phyloP scores from a whole-genome alignment of 805 yeast species.

The Sungouiella blattae region DNA sequence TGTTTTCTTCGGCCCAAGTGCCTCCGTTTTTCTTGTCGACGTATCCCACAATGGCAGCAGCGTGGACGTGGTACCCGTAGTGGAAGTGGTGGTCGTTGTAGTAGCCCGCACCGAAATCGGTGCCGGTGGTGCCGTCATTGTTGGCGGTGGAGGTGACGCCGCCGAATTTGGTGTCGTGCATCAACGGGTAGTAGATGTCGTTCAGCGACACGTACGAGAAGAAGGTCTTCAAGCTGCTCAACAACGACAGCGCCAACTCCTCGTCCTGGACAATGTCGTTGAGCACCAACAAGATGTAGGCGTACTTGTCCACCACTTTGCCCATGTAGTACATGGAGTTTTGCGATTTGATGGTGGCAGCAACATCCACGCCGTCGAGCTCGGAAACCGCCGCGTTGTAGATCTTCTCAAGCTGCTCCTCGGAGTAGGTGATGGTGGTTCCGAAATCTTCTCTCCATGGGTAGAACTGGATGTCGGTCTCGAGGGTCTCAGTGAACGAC shows the following conservation, averaged over 20 bases:
- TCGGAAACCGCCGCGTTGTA: constrained; percentile 47
- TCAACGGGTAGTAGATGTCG: constrained; percentile 46
- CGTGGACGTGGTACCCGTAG: constrained; percentile 78
- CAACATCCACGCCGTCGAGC: constrained; percentile 41
- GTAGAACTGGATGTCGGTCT: constrained; percentile 38
- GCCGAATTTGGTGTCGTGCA: constrained; percentile 52
- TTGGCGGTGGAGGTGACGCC: constrained; percentile 56
- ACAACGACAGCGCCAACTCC: constrained; percentile 32
- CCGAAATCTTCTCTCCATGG: constrained; percentile 42
- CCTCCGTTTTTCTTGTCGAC: constrained; percentile 62
- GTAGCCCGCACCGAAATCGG: constrained; percentile 67
- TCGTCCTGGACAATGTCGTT: constrained; percentile 45
- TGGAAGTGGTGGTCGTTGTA: constrained; percentile 90
- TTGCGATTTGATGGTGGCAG: constrained; percentile 29
- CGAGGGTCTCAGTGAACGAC: constrained; percentile 36
- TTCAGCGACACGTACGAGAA: constrained; percentile 39
- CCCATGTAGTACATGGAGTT: constrained; percentile 51
- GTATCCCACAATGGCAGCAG: constrained; percentile 75
- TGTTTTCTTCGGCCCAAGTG: constrained; percentile 45
- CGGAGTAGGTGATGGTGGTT: constrained; percentile 33
- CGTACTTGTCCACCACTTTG: constrained; percentile 53
- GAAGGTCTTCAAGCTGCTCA: constrained; percentile 39
- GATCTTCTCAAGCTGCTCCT: constrained; percentile 40
- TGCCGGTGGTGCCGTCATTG: constrained; percentile 25
- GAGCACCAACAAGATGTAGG: constrained; percentile 51